Evolutionary conservation across 495 filamentous ascomycete genomes (phyloP).

Genomic region (Xylaria scruposa): DNA sequence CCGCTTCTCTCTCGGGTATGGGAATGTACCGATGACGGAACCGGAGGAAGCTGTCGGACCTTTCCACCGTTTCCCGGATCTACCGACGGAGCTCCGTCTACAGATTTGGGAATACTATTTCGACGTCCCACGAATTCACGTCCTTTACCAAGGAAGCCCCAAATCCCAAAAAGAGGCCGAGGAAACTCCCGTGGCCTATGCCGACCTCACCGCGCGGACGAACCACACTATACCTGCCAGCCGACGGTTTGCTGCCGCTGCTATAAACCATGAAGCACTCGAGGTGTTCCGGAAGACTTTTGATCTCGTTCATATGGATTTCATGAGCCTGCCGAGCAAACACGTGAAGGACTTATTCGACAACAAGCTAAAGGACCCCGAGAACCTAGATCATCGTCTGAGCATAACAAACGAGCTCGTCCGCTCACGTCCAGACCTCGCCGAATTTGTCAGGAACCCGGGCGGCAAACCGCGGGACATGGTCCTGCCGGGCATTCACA

Average conservation of each 20-base stretch:
- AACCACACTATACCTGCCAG: constrained; percentile 12
- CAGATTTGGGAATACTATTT: constrained; percentile 33
- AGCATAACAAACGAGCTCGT: neutral
- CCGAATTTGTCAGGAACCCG: constrained; percentile 15
- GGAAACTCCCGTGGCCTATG: constrained; percentile 9
- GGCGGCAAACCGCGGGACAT: neutral
- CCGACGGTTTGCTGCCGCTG: constrained; percentile 19
- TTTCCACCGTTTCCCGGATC: constrained; percentile 40
- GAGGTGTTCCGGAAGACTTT: constrained; percentile 13
- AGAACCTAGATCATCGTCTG: neutral
- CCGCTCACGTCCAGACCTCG: constrained; percentile 9
- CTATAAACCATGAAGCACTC: constrained; percentile 20
- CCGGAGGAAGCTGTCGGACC: constrained; percentile 6
- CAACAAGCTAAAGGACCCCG: neutral
- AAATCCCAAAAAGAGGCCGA: neutral
- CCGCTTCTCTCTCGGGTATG: neutral
- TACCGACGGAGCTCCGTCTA: constrained; percentile 45
- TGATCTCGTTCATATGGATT: constrained; percentile 24
- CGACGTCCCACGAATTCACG: constrained; percentile 22
- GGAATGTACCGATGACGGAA: neutral
- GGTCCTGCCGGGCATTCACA: constrained; percentile 5
- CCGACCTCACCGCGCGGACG: constrained; percentile 24
- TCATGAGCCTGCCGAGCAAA: constrained; percentile 21
- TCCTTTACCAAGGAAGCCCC: constrained; percentile 8
- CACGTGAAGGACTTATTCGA: constrained; percentile 21